Evolutionary conservation across 2,329 filamentous ascomycete species (phyloP), one percentile per base, ranked within the genome.

Genomic region (Sodiomyces alkalinus): DNA sequence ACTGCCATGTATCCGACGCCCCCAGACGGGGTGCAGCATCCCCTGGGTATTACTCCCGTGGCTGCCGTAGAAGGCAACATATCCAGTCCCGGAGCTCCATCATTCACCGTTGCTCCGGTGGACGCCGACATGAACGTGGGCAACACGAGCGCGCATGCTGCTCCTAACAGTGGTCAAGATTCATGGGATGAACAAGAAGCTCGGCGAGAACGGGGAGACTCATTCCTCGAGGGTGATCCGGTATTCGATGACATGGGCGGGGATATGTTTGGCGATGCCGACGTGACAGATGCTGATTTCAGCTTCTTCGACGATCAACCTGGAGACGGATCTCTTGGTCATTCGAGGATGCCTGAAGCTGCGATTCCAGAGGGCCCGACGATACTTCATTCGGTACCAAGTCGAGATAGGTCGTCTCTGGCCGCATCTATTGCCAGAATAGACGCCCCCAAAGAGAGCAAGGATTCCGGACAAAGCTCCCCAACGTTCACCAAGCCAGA

Each of bases 241-340:
- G 55, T 82, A 5, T 80, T 81, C 42, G 74, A 66, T 13, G 76
- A 80, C 30, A 60, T 80, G 39, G 73, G 73, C 9, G 68, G 66
- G 7, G 75, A 81, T 38, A 68, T 77, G 39, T 82, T 81, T 49
- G 73, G 65, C n/a, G 68, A 74, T n/a, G 66, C 71, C 36, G 69
- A 74, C 38, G 63, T 87, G n/a, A 85, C 77, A 1, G 81, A 90
- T 40, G 80, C 73, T 5, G 81, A 90, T 44, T 87, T 87, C 46
- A 81, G 69, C 45, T 87, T 86, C 48, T 87, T 87, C 40, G 80
- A 87, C 41, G 74, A 78, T 35, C 53, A 64, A 16, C 59, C 64
- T 3, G 56, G 47, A 3, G 52, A 49, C 8, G 48, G 52, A 15
- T 55, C 55, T 22, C 33, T 62, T 22, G 52, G 55, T 19, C 36